A percentile compares a stretch with the other conserved stretches of the same genome.
Evolutionary conservation across 2,329 filamentous ascomycete genomes (phyloP).

Genomic region (Paracamarosporium sp.): DNA sequence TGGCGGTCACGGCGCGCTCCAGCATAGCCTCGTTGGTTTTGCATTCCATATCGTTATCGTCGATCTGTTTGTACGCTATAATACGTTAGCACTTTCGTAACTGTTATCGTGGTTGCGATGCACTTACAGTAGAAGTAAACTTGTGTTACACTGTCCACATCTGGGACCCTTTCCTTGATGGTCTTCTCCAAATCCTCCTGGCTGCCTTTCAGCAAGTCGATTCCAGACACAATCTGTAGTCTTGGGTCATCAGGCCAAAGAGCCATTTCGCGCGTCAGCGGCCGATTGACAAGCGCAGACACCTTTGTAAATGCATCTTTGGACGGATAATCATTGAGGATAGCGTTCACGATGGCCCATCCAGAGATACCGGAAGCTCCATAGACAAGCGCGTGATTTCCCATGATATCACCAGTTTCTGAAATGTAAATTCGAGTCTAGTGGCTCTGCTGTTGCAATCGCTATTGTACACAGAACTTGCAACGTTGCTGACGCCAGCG

Average conservation of each 20-base stretch:
- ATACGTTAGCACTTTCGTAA: background rate
- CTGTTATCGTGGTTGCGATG: background rate
- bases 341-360: constrained; percentile 58
- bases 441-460: background rate
- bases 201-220: constrained; percentile 48
- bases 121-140: constrained; percentile 48
- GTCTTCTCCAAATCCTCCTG: constrained; percentile 41
- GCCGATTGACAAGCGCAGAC: constrained; percentile 57
- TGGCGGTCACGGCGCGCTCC: constrained; percentile 44
- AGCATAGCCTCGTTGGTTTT: constrained; percentile 47
- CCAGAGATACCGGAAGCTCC: constrained; percentile 59
- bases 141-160: constrained; percentile 48
- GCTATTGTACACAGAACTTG: background rate
- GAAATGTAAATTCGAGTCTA: background rate
- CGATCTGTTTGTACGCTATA: constrained; percentile 39
- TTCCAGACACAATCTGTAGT: constrained; percentile 48
- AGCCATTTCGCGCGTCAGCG: constrained; percentile 40
- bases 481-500: constrained; percentile 5
- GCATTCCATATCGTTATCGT: constrained; percentile 35
- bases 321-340: constrained; percentile 55
- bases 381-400: constrained; percentile 44
- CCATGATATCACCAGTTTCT: constrained; percentile 17
- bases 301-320: constrained; percentile 54
- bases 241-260: constrained; percentile 46
- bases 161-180: constrained; percentile 43